Percentiles rank a stretch among this genome's conserved stretches.
Evolutionary conservation across 805 yeast genomes (phyloP).

Genomic region (Zygoascus bituminiphila): DNA sequence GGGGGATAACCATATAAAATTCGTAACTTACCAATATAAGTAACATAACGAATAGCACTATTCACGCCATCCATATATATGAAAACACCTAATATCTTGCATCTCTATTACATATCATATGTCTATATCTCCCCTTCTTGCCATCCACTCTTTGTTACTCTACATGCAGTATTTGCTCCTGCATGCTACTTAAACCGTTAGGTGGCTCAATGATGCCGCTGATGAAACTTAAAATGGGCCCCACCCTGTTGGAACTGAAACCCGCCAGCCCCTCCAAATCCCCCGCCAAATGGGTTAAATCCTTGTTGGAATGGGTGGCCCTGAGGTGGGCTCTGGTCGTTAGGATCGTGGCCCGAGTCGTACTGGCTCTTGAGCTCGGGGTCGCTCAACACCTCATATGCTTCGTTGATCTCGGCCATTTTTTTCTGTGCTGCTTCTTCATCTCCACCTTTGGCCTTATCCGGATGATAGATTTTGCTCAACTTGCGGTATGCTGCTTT

Average conservation of each 20-base stretch:
- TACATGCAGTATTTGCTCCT: too few relatives aligned
- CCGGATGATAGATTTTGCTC: slow-evolving; percentile 84
- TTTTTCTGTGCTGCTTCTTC: slow-evolving; percentile 61
- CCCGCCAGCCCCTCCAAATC: slow-evolving; percentile 1
- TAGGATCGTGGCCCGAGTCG: slow-evolving; percentile 44
- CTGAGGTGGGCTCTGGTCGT: slow-evolving; percentile 15
- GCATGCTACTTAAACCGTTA: too few relatives aligned
- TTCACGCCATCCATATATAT: too few relatives aligned
- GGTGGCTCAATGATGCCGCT: background rate
- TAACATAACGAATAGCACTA: too few relatives aligned
- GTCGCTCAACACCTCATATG: slow-evolving; percentile 76
- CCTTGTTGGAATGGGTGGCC: too few relatives aligned
- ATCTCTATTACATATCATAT: too few relatives aligned
- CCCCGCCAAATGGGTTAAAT: background rate
- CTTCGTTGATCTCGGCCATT: slow-evolving; percentile 89
- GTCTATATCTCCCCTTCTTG: too few relatives aligned
- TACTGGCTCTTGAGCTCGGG: slow-evolving; percentile 55
- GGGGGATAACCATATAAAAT: too few relatives aligned
- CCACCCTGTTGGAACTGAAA: slow-evolving; percentile 5
- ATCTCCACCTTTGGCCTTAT: slow-evolving; percentile 68
- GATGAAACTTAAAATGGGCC: background rate
- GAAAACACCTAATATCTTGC: too few relatives aligned
- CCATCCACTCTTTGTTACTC: too few relatives aligned
- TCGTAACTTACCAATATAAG: too few relatives aligned
- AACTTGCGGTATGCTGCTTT: slow-evolving; percentile 73